Base-by-base conservation (phyloP, 192 early-diverging fungal genomes). In the Coemansia sp. region DNA sequence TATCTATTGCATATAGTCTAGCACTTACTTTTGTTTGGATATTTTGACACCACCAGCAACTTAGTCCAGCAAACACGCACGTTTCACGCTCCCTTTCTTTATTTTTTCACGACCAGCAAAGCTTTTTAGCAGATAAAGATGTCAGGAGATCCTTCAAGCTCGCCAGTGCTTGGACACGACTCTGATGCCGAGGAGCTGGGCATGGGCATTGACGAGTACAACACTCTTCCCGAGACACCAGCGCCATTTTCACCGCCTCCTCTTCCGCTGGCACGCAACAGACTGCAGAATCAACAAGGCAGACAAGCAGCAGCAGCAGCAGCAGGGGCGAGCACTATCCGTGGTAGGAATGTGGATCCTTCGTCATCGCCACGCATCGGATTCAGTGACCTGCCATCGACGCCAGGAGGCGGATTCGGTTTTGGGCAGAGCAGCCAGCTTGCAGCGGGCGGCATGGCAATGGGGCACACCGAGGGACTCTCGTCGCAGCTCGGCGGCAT, bases 401-500 rank as follows among this genome's bases (percentile, higher is more conserved):
- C 71, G 15, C 78, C 73, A 0, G 77, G 67, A 4, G 67, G 49
- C 24, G 60, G 63, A 10, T 20, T 71, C 8, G 38, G 55, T 14
- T 72, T 72, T 64, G 75, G 75, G 14, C 44, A 48, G 39, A 67
- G 62, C 62, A 71, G 73, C 55, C 72, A 59, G 62, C 61, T 68
- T 21, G 52, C 43, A 21, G n/a, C 46, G 14, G 73, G 66, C 8
- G 77, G 77, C 11, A 75, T 81, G 71, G 70, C 71, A 0, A 48
- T 30, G 18, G 60, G 60, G 38, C 73, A 73, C 71, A 66, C 75
- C 8, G 74, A 82, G 18, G 68, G 39, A 57, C 52, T 81, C 18
- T 81, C 78, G 7, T 81, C 78, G 18, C 78, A 81, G 66, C 69
- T 81, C 45, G 78, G 70, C 52, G 67, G 62, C 60, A 71, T 81